phyloP scores from a whole-genome alignment of 1,139 yeast species.

The Suzukiozyma palmioleophila region DNA sequence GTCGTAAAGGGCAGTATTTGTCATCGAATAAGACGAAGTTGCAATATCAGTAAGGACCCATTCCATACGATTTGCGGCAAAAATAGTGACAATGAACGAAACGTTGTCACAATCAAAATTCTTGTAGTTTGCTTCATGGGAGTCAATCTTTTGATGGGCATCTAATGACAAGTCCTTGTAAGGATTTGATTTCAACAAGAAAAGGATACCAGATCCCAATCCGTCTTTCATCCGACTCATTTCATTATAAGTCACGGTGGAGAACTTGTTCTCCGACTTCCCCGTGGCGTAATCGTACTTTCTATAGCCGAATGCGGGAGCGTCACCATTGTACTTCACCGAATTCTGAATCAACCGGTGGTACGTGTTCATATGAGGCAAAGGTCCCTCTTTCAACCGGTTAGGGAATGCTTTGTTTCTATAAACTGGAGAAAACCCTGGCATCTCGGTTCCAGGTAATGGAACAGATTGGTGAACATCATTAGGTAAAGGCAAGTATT shows the following conservation, averaged over 20 bases:
- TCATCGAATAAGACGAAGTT: slow-evolving; percentile 29
- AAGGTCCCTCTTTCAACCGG: slow-evolving; percentile 18
- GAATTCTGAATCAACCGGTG: slow-evolving; percentile 22
- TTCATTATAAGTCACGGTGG: slow-evolving; percentile 17
- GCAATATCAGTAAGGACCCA: slow-evolving; percentile 39
- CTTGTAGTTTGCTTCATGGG: slow-evolving; percentile 19
- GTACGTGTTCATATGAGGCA: slow-evolving; percentile 26
- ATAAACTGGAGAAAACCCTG: slow-evolving; percentile 53
- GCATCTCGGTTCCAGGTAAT: slow-evolving; percentile 40
- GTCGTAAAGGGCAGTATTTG: slow-evolving; percentile 39
- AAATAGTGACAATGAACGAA: slow-evolving; percentile 32
- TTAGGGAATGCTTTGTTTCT: slow-evolving; percentile 32
- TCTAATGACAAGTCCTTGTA: slow-evolving; percentile 19
- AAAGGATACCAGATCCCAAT: slow-evolving; percentile 31
- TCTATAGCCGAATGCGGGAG: slow-evolving; percentile 28
- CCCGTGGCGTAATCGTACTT: slow-evolving; percentile 27
- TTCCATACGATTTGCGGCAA: slow-evolving; percentile 33
- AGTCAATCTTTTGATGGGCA: slow-evolving; percentile 24
- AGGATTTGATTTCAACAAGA: slow-evolving; percentile 25
- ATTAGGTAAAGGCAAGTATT: slow-evolving; percentile 22
- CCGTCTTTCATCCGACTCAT: slow-evolving; percentile 18
- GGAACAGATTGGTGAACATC: slow-evolving; percentile 21
- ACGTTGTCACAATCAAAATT: slow-evolving; percentile 19
- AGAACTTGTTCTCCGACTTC: slow-evolving; percentile 17
- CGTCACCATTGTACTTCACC: slow-evolving; percentile 15